Evolutionary conservation across 1,139 yeast species (phyloP).

Genomic region (Saccharomyces hybrid): DNA sequence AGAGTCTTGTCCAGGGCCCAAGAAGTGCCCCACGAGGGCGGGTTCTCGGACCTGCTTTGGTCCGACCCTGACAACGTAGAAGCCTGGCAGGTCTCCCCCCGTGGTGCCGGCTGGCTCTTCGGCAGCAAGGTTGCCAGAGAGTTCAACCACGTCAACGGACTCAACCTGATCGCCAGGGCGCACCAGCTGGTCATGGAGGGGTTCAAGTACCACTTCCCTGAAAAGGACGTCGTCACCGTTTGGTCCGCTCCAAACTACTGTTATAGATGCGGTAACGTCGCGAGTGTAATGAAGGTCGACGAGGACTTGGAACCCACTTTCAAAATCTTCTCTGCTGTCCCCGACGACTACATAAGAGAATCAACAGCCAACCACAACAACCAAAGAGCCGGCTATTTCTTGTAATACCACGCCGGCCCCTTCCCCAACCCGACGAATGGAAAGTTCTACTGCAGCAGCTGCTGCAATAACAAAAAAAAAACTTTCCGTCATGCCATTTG

Average conservation of each 20-base stretch:
- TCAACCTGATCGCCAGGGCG: conserved; percentile 86
- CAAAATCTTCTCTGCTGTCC: conserved; percentile 91
- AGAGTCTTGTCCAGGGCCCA: conserved; percentile 94
- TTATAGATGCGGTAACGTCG: conserved; percentile 96
- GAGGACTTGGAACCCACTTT: conserved; percentile 82
- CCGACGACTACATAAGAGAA: conserved; percentile 73
- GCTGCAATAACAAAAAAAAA: background rate
- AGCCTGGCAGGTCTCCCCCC: conserved; percentile 97
- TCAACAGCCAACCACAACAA: conserved; percentile 27
- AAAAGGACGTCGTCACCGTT: conserved; percentile 91
- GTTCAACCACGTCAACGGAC: conserved; percentile 85
- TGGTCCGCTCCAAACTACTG: conserved; percentile 99
- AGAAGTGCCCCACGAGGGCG: conserved; percentile 98
- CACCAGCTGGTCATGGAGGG: conserved; percentile 99
- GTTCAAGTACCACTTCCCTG: conserved; percentile 87
- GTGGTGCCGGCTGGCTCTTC: conserved; percentile 98
- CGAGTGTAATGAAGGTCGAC: conserved; percentile 93
- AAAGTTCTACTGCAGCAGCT: too few species aligned
- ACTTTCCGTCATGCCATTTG: background rate
- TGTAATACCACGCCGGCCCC: conserved; percentile 11
- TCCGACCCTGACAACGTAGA: conserved; percentile 97
- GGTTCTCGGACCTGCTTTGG: conserved; percentile 96
- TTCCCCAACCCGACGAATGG: background rate
- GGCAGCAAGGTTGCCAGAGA: conserved; percentile 86
- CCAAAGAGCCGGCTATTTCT: conserved; percentile 32